Evolutionary conservation across 1,284 basidiomycete species (phyloP), one percentile per base, ranked within the genome.

Genomic region (Cutaneotrichosporon dermatis): DNA sequence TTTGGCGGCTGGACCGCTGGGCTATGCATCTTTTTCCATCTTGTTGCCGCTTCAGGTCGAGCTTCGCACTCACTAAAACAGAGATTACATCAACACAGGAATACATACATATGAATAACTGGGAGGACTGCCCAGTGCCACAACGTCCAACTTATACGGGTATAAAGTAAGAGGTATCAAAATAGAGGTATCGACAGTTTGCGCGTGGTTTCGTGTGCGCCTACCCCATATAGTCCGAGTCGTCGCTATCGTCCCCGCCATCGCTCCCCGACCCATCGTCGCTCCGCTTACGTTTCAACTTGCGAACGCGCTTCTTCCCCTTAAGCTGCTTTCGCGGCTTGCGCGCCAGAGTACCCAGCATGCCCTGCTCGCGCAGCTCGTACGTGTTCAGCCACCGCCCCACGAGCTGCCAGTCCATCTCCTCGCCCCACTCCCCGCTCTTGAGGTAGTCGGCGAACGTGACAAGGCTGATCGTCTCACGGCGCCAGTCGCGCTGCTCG

Each of bases 381-480:
- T 59, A 59, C 8, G 53, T 49, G 43, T 55, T 54, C 39, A 59
- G 48, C 49, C 54, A 59, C n/a, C 49, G 53, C 2, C 49, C 49
- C 12, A 59, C 58, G 4, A 59, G 42, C 49, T 59, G 42, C 37
- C 33, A 39, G 36, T 39, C 49, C n/a, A 59, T 16, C 49, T 59
- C 58, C n/a, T 51, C 53, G n/a, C 54, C 49, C 53, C 54, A 59
- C 0, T 41, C 39, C 25, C 43, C 37, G 11, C 42, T 40, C n/a
- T 45, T 16, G 33, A 59, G 54, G 54, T 59, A 59, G 9, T 60
- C 54, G 4, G 39, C n/a, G 10, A 60, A 49, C 4, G 52, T 49
- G 8, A 8, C 15, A 15, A 46, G n/a, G 3, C 10, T 55, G 34
- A 39, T 37, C 25, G 25, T 35, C 34, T 36, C 46, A 12, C 46